Base-by-base conservation (phyloP, 805 yeast genomes). In the Candida golubevii region DNA sequence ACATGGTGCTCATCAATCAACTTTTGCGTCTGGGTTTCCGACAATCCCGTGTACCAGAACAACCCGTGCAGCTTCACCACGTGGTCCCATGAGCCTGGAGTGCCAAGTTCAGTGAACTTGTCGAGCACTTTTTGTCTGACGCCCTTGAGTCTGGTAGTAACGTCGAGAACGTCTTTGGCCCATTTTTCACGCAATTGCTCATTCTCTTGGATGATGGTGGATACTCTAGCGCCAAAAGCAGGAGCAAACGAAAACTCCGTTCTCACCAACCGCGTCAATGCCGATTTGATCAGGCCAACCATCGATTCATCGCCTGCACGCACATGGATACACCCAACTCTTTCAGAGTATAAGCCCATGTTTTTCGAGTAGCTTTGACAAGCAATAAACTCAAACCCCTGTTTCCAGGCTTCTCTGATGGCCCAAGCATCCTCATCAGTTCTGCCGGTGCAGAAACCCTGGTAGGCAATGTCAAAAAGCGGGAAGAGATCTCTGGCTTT, bases 191-290 rank as follows among this genome's bases (percentile, higher is more conserved):
- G 39, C 36, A 50, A 48, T 34, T 62, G 57, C 14, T 58, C 59
- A 27, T 49, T 48, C n/a, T 49, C 50, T 48, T 66, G 61, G 33
- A 69, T 61, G 39, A 56, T 58, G 26, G 63, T 38, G 31, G 74
- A 70, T 13, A 72, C 55, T 38, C 76, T 54, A 13, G 77, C 75
- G 12, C 77, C 77, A 51, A 62, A 72, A 6, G 76, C 73, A 8
- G 77, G 76, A 4, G 71, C 75, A 57, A 70, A 69, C 6, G 77
- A 72, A 44, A 71, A 63, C 52, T 67, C 72, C n/a, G 59, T 50
- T 52, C 77, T 58, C 53, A 71, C 64, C 32, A 60, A 36, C 11
- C 63, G 56, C 10, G 65, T 57, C 55, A 72, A 58, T 30, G 57
- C 57, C 14, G 61, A 58, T 44, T 50, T 50, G 28, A 58, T 57